A percentile compares a stretch with the other conserved stretches of the same genome.
These are phyloP conservation scores for Paecilomyces sp. DNA, from an alignment of 2,329 filamentous ascomycete genomes.

Conservation along the genomic window DNA sequence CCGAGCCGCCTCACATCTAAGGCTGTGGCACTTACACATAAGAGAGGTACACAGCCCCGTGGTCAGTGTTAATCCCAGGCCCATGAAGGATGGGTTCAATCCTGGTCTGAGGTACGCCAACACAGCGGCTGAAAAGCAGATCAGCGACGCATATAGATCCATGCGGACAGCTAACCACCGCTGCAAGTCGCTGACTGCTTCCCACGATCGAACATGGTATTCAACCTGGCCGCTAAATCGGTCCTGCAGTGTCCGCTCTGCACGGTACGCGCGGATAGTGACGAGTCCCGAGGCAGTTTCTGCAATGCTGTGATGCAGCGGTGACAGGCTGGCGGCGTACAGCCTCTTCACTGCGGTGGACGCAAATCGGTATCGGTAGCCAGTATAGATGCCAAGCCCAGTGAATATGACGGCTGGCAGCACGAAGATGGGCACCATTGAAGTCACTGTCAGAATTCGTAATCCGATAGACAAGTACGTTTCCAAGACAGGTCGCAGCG, in stretches of 20 bases:
- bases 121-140: slow-evolving; percentile 6
- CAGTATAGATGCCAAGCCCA: slow-evolving; percentile 4
- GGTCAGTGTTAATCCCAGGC: slow-evolving; percentile 7
- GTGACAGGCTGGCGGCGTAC: slow-evolving; percentile 8
- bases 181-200: slow-evolving; percentile 9
- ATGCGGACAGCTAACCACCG: slow-evolving; percentile 10
- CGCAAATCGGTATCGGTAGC: slow-evolving; percentile 8
- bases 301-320: slow-evolving; percentile 7
- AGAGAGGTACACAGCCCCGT: slow-evolving; percentile 7
- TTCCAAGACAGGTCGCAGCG: slow-evolving; percentile 8
- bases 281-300: slow-evolving; percentile 7
- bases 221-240: slow-evolving; percentile 4
- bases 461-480: slow-evolving; percentile 9
- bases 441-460: slow-evolving; percentile 8
- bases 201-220: slow-evolving; percentile 7
- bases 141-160: slow-evolving; percentile 8
- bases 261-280: slow-evolving; percentile 8
- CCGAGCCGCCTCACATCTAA: no score
- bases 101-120: slow-evolving; percentile 3
- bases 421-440: slow-evolving; percentile 8
- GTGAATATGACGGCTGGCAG: slow-evolving; percentile 7
- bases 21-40: slow-evolving; percentile 3
- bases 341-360: slow-evolving; percentile 7
- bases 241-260: slow-evolving; percentile 6
- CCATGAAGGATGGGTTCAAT: slow-evolving; percentile 5